Base-by-base conservation (phyloP, 129 eudicot species). In the Pulicaria dysenterica region DNA sequence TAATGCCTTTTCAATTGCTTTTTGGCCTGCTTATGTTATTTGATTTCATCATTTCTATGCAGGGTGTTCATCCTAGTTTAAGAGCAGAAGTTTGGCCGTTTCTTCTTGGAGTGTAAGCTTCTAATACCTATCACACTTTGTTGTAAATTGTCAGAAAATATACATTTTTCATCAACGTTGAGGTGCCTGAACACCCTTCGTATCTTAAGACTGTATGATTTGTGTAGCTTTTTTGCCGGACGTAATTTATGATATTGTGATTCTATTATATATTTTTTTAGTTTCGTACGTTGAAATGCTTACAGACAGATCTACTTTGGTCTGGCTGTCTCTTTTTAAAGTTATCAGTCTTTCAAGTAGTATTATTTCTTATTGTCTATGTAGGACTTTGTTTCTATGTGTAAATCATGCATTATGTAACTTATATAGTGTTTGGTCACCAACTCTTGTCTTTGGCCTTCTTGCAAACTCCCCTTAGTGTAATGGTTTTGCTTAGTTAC, bases 71-170 rank as follows among this genome's bases (percentile, higher is more conserved):
- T 76, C 96, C 96, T 70, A 77, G 77, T 64, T 74, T 89, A 70
- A 79, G 89, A 79, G 81, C 88, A 16, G 96, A 89, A 74, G 96
- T 89, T 75, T 89, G 96, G 96, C 96, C 96, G 3, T 89, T 89
- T 64, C 96, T 89, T 80, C 96, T 89, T 74, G 96, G 96, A 71
- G 84, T 89, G 96, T 89, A 86, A 89, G 91, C 31, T 59, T 45
- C 72, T 59, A 41, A 46, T 5, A 55, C 54, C 31, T 40, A 67
- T 54, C 13, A 36, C 48, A 34, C 14, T 11, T 10, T 70, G 17
- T 1, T 53, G 24, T 50, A 41, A 64, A 16, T 58, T 75, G 37
- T 15, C 8, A 3, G 54, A 36, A 36, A 47, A 58, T 73, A 59
- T 48, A 9, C 50, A 51, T 38, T 51, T 69, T 69, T 16, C 50